Percentiles rank a stretch among this genome's conserved stretches.
phyloP scores from a whole-genome alignment of 768 basidiomycete species.

The Amanita pallidorosea region DNA sequence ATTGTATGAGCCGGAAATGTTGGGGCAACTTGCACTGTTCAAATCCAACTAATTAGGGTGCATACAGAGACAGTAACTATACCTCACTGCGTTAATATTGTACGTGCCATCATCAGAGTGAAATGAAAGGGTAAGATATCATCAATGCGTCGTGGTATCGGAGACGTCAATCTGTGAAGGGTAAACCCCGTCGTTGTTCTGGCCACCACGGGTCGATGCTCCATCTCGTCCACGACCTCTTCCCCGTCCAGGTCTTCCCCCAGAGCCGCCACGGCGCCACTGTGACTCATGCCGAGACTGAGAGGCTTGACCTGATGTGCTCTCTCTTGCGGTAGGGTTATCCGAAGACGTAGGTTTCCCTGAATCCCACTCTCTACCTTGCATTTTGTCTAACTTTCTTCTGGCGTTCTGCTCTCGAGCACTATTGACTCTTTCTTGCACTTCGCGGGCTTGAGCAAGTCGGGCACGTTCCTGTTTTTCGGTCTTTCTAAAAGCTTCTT shows the following conservation, averaged over 20 bases:
- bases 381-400: constrained; percentile 73
- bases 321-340: not conserved
- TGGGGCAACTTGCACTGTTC: too few species aligned
- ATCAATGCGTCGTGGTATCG: not conserved
- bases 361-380: constrained; percentile 78
- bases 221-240: constrained; percentile 8
- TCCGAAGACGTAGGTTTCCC: constrained; percentile 33
- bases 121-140: not conserved
- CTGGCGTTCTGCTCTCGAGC: constrained; percentile 72
- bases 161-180: not conserved
- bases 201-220: not conserved
- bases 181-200: not conserved
- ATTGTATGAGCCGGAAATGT: not conserved
- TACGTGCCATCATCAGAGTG: not conserved
- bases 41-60: too few species aligned
- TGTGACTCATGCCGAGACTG: constrained; percentile 13
- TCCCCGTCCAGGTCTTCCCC: constrained; percentile 23
- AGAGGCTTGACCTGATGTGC: not conserved
- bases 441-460: constrained; percentile 46
- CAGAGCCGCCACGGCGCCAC: constrained; percentile 14
- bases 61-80: not conserved
- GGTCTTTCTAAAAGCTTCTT: constrained; percentile 64
- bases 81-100: constrained; percentile 2
- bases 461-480: constrained; percentile 55
- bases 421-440: constrained; percentile 59